A percentile compares a stretch with the other conserved stretches of the same genome.
Conservation (phyloP, 2,329 filamentous ascomycete genomes). For the Exophiala viscosa region DNA sequence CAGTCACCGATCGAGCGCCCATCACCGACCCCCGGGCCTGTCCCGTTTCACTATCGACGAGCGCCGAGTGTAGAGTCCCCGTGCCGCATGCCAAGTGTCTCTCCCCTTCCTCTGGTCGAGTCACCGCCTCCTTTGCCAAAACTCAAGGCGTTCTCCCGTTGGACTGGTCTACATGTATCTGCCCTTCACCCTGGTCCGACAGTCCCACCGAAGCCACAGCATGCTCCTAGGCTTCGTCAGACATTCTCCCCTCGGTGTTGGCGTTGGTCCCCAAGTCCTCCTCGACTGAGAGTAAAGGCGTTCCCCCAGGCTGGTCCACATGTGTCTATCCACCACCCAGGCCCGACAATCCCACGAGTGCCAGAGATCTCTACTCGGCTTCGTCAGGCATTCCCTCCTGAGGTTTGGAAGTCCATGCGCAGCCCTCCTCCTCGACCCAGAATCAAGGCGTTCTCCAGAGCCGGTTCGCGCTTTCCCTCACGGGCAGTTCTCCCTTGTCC, state of each 20-base stretch:
- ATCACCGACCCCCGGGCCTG: background rate
- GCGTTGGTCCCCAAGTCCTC: background rate
- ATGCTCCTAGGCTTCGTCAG: too few relatives aligned
- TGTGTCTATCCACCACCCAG: background rate
- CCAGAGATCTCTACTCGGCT: background rate
- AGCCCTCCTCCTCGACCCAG: background rate
- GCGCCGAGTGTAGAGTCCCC: slow-evolving; percentile 2
- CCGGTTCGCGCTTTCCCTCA: background rate
- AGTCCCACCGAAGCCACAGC: background rate
- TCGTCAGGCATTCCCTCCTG: too few relatives aligned
- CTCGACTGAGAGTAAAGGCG: background rate
- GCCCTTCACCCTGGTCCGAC: background rate
- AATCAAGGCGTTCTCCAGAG: slow-evolving; percentile 1
- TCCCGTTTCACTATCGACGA: slow-evolving; percentile 7
- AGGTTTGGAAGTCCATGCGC: too few relatives aligned
- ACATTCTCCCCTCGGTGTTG: too few relatives aligned
- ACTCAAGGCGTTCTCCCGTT: slow-evolving; percentile 3
- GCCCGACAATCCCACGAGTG: background rate
- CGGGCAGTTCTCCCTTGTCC: too few relatives aligned
- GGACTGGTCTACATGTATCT: background rate
- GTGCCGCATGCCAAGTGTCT: slow-evolving; percentile 1
- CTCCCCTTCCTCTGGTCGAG: background rate
- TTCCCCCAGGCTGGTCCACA: background rate
- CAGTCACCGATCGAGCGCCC: background rate
- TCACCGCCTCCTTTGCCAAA: background rate